phyloP scores from a whole-genome alignment of 1,139 yeast genomes.

The Suhomyces bokatorum region DNA sequence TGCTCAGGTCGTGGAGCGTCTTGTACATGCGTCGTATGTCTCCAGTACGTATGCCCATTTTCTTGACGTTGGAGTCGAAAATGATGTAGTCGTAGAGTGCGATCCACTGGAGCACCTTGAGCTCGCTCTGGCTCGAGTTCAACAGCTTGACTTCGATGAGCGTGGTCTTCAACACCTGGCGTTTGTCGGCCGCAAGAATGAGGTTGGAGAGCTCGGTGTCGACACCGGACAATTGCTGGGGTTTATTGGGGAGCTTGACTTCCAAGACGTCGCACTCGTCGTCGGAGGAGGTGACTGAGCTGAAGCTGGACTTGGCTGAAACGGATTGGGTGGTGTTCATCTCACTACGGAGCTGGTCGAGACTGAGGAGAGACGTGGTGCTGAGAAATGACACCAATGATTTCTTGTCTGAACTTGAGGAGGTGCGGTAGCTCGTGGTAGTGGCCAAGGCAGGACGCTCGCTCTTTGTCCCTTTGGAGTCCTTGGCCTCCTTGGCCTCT shows the following conservation, averaged over 20 bases:
- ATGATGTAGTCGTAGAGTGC: conserved; percentile 33
- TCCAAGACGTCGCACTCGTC: conserved; percentile 20
- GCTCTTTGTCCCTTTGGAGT: neutral
- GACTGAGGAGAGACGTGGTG: conserved; percentile 32
- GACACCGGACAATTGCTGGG: neutral
- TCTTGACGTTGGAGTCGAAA: conserved; percentile 14
- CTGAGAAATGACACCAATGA: conserved; percentile 20
- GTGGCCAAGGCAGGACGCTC: too few relatives aligned
- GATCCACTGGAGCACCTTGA: conserved; percentile 31
- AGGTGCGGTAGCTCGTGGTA: neutral
- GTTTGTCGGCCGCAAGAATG: conserved; percentile 8
- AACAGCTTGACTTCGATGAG: conserved; percentile 10
- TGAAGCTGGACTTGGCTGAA: conserved; percentile 8
- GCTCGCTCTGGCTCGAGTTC: conserved; percentile 17
- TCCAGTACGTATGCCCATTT: conserved; percentile 23
- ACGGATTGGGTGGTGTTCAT: conserved; percentile 7
- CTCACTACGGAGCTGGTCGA: conserved; percentile 27
- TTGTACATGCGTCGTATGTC: conserved; percentile 23
- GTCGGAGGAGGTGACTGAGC: conserved; percentile 26
- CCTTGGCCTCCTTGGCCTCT: neutral
- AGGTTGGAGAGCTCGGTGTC: conserved; percentile 8
- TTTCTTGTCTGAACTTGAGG: conserved; percentile 7
- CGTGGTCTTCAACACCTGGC: conserved; percentile 12
- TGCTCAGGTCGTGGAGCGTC: conserved; percentile 4
- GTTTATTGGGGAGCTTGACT: neutral